These are phyloP conservation scores for Adansonia madagascariensis DNA, from an alignment of 441 rosid genomes.

Conservation along the genomic window DNA sequence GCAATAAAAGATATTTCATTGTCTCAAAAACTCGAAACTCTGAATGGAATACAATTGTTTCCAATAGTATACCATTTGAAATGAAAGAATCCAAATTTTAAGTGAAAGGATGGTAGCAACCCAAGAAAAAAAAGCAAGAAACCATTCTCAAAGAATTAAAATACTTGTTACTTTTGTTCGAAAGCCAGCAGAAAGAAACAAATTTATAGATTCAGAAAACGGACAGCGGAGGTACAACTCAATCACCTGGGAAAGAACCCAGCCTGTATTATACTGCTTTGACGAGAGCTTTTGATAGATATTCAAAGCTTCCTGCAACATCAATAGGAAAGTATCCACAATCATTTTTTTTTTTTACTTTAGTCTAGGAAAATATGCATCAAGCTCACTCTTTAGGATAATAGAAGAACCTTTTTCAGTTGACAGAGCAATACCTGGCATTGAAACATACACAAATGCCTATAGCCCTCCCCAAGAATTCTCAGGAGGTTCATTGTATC, in stretches of 20 bases:
- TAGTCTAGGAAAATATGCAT: constrained; percentile 6
- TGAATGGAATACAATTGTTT: background rate
- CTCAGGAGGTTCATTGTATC: constrained; percentile 54
- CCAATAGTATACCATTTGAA: background rate
- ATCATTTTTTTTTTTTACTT: background rate
- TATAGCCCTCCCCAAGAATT: constrained; percentile 55
- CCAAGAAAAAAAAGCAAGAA: background rate
- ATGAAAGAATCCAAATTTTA: constrained; percentile 3
- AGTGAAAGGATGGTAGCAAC: background rate
- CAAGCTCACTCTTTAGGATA: constrained; percentile 18
- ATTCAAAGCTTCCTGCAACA: constrained; percentile 54
- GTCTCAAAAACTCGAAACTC: background rate
- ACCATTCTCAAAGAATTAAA: constrained; percentile 1
- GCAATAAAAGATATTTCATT: constrained; percentile 26
- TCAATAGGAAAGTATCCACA: constrained; percentile 24
- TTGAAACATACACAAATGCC: constrained; percentile 48
- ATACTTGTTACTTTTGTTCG: constrained; percentile 5
- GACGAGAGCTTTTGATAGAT: constrained; percentile 48
- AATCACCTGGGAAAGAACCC: constrained; percentile 61
- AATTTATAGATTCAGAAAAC: constrained; percentile 9
- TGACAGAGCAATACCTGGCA: constrained; percentile 48
- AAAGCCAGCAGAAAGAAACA: constrained; percentile 18
- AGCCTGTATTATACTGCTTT: constrained; percentile 58
- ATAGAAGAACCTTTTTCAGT: constrained; percentile 12
- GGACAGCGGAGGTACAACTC: constrained; percentile 9